phyloP scores from a whole-genome alignment of 371 early-diverging fungal genomes.

The Gilbertella persicaria region DNA sequence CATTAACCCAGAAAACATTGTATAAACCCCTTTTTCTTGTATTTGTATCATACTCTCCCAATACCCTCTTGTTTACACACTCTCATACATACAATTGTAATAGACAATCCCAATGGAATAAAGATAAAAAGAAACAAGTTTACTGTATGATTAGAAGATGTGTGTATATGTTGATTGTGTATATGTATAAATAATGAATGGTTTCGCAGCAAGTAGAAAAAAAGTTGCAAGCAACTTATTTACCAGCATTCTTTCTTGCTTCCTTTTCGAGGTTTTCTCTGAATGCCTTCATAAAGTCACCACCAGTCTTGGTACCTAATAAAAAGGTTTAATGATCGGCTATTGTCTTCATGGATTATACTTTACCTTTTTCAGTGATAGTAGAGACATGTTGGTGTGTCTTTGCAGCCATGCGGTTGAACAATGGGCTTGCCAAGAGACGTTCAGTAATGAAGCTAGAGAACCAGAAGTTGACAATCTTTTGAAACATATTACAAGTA shows the following conservation, averaged over 20 bases:
- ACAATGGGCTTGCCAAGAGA: conserved; percentile 47
- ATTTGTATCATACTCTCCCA: neutral
- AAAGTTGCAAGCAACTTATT: conserved; percentile 3
- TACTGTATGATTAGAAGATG: neutral
- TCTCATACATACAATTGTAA: conserved; percentile 2
- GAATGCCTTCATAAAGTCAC: conserved; percentile 49
- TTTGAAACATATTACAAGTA: conserved; percentile 41
- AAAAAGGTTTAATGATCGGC: too few relatives aligned
- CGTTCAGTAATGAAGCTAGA: conserved; percentile 51
- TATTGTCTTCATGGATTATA: too few relatives aligned
- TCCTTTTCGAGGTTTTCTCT: conserved; percentile 57
- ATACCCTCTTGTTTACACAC: neutral
- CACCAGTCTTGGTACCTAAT: conserved; percentile 33
- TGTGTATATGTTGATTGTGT: neutral
- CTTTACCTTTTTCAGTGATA: conserved; percentile 42
- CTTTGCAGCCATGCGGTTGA: conserved; percentile 50
- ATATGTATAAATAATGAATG: neutral
- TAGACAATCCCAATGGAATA: neutral
- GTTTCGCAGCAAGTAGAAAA: neutral
- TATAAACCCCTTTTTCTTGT: neutral
- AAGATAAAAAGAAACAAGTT: neutral
- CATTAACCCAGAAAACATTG: conserved; percentile 19
- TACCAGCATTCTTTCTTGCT: conserved; percentile 31
- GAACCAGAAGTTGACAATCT: conserved; percentile 51
- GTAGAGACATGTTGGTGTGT: conserved; percentile 56